These are phyloP conservation scores for Neurospora sp. DNA, from an alignment of 495 filamentous ascomycete species.

Conservation along the genomic window DNA sequence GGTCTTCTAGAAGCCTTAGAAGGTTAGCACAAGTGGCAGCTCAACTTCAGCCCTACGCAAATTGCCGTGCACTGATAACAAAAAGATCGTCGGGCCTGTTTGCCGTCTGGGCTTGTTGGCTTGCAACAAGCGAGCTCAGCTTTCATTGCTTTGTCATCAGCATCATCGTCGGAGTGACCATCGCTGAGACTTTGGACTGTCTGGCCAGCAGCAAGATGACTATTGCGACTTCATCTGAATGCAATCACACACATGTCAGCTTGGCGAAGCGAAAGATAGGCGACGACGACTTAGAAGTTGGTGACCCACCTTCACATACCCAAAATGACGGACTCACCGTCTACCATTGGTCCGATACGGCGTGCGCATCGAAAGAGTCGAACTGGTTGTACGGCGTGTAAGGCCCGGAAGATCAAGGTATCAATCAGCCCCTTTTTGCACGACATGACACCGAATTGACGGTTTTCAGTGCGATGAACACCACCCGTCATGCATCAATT, in stretches of 20 bases:
- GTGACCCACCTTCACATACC: not conserved
- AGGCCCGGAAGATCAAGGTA: slow-evolving; percentile 34
- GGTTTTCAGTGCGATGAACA: slow-evolving; percentile 29
- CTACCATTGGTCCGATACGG: slow-evolving; percentile 1
- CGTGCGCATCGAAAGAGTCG: slow-evolving; percentile 30
- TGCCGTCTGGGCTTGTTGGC: not conserved
- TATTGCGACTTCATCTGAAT: not conserved
- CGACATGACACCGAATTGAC: not conserved
- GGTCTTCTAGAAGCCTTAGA: not conserved
- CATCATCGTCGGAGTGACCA: not conserved
- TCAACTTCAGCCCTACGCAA: not conserved
- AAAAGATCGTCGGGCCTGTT: not conserved
- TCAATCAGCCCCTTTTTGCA: not conserved
- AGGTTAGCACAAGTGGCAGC: not conserved
- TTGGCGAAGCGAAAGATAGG: not conserved
- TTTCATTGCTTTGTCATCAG: not conserved
- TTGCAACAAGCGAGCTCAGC: not conserved
- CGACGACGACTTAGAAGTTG: not conserved
- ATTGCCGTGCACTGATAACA: not conserved
- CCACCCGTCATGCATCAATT: slow-evolving; percentile 35
- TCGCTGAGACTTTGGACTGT: not conserved
- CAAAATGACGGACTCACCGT: not conserved
- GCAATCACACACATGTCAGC: not conserved
- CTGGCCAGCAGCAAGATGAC: not conserved
- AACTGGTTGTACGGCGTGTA: slow-evolving; percentile 31